Evolutionary conservation across 73 alveolate genomes (phyloP).

Genomic region (Effrenium voratum): DNA sequence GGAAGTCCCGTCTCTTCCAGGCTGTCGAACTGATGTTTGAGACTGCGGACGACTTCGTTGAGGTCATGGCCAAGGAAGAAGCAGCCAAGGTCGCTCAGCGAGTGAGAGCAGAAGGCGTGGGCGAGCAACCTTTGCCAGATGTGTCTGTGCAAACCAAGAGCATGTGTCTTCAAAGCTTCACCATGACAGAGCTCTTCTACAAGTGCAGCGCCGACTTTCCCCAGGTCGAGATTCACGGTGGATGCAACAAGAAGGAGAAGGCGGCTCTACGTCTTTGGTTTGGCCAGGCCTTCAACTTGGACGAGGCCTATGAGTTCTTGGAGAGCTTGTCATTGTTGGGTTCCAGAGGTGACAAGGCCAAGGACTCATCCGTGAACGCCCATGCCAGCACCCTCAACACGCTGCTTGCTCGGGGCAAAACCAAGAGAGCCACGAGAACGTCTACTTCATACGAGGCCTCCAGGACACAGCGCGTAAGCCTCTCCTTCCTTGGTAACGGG

Average conservation of each 20-base stretch:
- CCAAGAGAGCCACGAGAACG: slow-evolving; percentile 14
- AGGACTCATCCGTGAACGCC: not conserved
- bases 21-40: not conserved
- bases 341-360: not conserved
- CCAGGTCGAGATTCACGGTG: not conserved
- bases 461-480: not conserved
- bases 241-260: not conserved
- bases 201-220: not conserved
- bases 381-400: slow-evolving; percentile 23
- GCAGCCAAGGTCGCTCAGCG: not conserved
- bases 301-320: not conserved
- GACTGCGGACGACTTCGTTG: not conserved
- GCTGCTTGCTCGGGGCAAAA: not conserved
- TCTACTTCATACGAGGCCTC: not conserved
- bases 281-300: not conserved
- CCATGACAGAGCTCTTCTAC: slow-evolving; percentile 1
- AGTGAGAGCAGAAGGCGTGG: not conserved
- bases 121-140: too few relatives aligned
- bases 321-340: not conserved
- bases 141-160: not conserved
- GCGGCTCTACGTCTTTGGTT: not conserved
- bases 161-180: not conserved
- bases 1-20: not conserved
- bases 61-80: not conserved
- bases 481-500: slow-evolving; percentile 9